phyloP scores from a whole-genome alignment of 2,329 filamentous ascomycete species.

The Claviceps citrina region DNA sequence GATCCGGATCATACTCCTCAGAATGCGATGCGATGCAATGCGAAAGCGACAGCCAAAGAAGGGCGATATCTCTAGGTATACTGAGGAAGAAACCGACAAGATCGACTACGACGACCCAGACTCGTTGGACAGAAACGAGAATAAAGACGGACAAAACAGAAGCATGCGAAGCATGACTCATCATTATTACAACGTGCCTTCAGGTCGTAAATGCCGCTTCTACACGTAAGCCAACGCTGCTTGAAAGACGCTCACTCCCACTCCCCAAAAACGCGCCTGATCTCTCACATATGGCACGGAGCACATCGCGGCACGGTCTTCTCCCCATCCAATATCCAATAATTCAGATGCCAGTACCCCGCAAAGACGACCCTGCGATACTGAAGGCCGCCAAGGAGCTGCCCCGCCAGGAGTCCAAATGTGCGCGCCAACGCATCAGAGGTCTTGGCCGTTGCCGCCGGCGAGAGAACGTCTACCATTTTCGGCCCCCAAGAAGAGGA shows the following conservation, averaged over 20 bases:
- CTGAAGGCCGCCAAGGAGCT: slow-evolving; percentile 18
- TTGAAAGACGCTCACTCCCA: neutral
- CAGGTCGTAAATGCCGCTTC: too few species aligned
- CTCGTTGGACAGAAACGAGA: too few species aligned
- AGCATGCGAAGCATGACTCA: too few species aligned
- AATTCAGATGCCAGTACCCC: slow-evolving; percentile 45
- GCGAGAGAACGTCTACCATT: slow-evolving; percentile 42
- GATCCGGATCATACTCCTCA: too few species aligned
- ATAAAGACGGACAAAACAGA: too few species aligned
- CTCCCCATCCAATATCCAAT: slow-evolving; percentile 51
- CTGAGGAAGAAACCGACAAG: too few species aligned
- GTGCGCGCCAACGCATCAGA: slow-evolving; percentile 36
- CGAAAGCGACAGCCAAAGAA: too few species aligned
- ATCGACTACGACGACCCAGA: too few species aligned
- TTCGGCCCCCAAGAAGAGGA: slow-evolving; percentile 40
- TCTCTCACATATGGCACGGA: slow-evolving; percentile 37
- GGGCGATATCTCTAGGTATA: too few species aligned
- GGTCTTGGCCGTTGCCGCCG: slow-evolving; percentile 35
- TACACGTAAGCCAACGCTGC: too few species aligned
- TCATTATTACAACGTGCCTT: too few species aligned
- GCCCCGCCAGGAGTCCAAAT: slow-evolving; percentile 27
- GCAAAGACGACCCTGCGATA: slow-evolving; percentile 38
- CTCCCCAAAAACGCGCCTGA: slow-evolving; percentile 30
- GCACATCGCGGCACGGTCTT: slow-evolving; percentile 43
- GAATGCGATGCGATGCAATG: too few species aligned